phyloP scores from a whole-genome alignment of 176 grass and related monocot genomes.

The Triticum turgidum region DNA sequence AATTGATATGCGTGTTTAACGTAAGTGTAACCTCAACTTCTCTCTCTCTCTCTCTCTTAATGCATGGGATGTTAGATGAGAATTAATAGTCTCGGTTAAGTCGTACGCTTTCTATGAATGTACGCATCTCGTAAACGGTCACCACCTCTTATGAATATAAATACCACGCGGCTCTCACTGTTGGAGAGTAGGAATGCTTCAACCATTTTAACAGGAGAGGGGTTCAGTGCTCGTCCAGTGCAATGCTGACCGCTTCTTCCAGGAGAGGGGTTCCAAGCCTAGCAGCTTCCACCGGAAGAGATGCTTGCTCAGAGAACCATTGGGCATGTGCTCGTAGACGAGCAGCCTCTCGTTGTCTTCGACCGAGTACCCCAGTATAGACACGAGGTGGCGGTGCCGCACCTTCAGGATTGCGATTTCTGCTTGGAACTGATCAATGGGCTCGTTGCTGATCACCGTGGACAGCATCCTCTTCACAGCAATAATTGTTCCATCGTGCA shows the following conservation, averaged over 20 bases:
- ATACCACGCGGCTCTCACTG: no score
- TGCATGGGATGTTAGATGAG: no score
- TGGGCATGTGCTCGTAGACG: conserved; percentile 91
- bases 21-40: no score
- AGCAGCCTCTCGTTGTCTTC: conserved; percentile 81
- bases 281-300: conserved; percentile 74
- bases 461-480: conserved; percentile 92
- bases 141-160: no score
- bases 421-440: conserved; percentile 81
- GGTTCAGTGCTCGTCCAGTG: no score
- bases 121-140: no score
- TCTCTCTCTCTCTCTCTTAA: no score
- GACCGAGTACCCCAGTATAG: conserved; percentile 65
- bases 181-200: no score
- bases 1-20: no score
- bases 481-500: conserved; percentile 78
- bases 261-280: conserved; percentile 74
- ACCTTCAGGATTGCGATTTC: conserved; percentile 83
- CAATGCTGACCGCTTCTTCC: conserved; percentile 61
- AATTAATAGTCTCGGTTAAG: no score
- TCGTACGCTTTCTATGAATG: no score
- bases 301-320: conserved; percentile 76
- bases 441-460: conserved; percentile 66
- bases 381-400: conserved; percentile 79
- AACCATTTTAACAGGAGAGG: no score